These are phyloP conservation scores for Angomonas desouzai DNA, from an alignment of 208 protist species.

Conservation along the genomic window DNA sequence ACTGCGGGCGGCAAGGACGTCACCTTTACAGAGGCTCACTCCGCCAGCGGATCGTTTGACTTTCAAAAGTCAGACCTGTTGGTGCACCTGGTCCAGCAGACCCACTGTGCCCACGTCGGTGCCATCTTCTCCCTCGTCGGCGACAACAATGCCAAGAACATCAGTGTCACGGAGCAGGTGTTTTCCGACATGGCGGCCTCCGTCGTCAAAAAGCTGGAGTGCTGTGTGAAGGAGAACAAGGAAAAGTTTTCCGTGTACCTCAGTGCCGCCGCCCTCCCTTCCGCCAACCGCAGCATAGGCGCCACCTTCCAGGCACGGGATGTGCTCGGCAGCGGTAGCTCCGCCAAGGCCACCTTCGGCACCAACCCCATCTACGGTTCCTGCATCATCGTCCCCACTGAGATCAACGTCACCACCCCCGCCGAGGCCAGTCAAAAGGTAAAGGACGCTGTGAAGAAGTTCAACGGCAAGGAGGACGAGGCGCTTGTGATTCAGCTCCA, in stretches of 20 bases:
- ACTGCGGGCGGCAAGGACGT: neutral
- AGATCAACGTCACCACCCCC: neutral
- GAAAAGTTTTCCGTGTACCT: neutral
- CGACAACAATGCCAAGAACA: constrained; percentile 2
- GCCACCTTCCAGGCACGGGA: neutral
- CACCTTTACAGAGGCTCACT: neutral
- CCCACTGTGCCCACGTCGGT: neutral
- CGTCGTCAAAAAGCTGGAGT: neutral
- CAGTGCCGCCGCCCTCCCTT: neutral
- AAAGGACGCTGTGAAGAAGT: neutral
- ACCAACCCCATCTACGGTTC: constrained; percentile 7
- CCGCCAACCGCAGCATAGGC: neutral
- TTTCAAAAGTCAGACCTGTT: constrained; percentile 1
- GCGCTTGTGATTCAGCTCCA: neutral
- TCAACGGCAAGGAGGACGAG: constrained; percentile 6
- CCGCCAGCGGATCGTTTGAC: neutral
- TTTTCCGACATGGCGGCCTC: neutral
- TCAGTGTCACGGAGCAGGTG: neutral
- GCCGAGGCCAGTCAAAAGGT: neutral
- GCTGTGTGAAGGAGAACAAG: neutral
- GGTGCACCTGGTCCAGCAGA: neutral
- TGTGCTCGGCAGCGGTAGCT: neutral
- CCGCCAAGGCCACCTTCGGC: neutral
- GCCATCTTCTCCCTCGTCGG: neutral
- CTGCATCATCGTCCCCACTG: neutral